Conservation (phyloP, 768 basidiomycete genomes). For the Phanerochaete sordida region DNA sequence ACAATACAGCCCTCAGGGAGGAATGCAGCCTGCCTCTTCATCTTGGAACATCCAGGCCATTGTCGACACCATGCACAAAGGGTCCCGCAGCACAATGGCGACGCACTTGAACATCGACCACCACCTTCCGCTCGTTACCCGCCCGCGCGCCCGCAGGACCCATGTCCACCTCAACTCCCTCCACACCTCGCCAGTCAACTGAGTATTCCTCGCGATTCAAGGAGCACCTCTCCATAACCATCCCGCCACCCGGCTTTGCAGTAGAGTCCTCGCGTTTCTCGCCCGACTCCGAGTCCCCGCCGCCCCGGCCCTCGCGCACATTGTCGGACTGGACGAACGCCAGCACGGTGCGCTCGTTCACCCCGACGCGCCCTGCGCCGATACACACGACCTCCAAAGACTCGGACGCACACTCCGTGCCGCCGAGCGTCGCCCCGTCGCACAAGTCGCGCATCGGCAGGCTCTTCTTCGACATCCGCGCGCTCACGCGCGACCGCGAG, state of each 20-base stretch:
- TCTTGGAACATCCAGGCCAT: not conserved
- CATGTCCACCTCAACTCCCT: not conserved
- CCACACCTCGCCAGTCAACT: not conserved
- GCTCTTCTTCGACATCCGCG: constrained; percentile 34
- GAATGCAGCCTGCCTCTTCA: not conserved
- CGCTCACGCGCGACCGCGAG: constrained; percentile 22
- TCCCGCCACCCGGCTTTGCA: constrained; percentile 19
- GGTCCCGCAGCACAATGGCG: not conserved
- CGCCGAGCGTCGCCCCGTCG: not conserved
- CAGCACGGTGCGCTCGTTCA: constrained; percentile 18
- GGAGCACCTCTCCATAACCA: constrained; percentile 13
- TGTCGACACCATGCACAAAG: constrained; percentile 2
- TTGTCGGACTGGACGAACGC: constrained; percentile 24
- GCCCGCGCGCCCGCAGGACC: not conserved
- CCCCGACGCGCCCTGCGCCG: not conserved
- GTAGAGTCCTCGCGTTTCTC: constrained; percentile 40
- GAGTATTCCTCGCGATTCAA: constrained; percentile 11
- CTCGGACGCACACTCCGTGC: constrained; percentile 18
- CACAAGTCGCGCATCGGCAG: constrained; percentile 27
- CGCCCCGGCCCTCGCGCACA: constrained; percentile 24
- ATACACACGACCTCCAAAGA: constrained; percentile 28
- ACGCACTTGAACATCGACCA: not conserved
- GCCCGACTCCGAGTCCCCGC: constrained; percentile 40
- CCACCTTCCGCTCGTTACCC: constrained; percentile 1
- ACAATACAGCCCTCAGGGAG: not conserved